Evolutionary conservation across 2,329 filamentous ascomycete genomes (phyloP).

Genomic region (Scorias spongiosa): DNA sequence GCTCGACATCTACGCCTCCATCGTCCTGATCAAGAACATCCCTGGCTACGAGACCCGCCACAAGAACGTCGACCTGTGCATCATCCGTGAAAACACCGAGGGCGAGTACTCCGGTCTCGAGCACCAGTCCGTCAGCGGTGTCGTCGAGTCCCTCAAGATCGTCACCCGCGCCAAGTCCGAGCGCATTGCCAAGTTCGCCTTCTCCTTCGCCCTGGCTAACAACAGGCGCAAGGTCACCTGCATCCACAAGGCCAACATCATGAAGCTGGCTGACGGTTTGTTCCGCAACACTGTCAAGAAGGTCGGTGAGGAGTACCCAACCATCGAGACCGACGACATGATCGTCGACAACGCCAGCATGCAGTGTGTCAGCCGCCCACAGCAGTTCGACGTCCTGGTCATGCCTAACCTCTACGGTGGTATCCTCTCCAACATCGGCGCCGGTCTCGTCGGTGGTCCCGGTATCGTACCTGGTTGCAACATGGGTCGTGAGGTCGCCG

Average conservation of each 20-base stretch:
- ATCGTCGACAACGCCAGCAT: conserved; percentile 99
- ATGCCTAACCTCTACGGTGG: conserved; percentile 99
- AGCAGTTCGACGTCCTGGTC: conserved; percentile 99
- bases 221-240: conserved; percentile 98
- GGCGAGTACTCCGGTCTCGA: conserved; percentile 98
- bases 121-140: conserved; percentile 91
- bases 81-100: conserved; percentile 99
- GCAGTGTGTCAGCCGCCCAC: conserved; percentile 90
- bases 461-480: conserved; percentile 97
- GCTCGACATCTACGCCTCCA: conserved; percentile 97
- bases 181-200: conserved; percentile 97
- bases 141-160: conserved; percentile 99
- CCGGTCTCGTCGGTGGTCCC: conserved; percentile 88
- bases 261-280: conserved; percentile 97
- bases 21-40: conserved; percentile 98
- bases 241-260: conserved; percentile 99
- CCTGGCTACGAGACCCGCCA: conserved; percentile 96
- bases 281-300: conserved; percentile 97
- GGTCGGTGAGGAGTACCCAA: conserved; percentile 87
- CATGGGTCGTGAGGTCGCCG: conserved; percentile 96
- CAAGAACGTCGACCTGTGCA: conserved; percentile 93
- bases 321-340: conserved; percentile 95
- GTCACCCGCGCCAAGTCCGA: conserved; percentile 98
- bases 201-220: conserved; percentile 95
- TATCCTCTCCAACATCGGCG: conserved; percentile 97